Conservation (phyloP, 805 yeast species). For the Candida nonsorbophila region DNA sequence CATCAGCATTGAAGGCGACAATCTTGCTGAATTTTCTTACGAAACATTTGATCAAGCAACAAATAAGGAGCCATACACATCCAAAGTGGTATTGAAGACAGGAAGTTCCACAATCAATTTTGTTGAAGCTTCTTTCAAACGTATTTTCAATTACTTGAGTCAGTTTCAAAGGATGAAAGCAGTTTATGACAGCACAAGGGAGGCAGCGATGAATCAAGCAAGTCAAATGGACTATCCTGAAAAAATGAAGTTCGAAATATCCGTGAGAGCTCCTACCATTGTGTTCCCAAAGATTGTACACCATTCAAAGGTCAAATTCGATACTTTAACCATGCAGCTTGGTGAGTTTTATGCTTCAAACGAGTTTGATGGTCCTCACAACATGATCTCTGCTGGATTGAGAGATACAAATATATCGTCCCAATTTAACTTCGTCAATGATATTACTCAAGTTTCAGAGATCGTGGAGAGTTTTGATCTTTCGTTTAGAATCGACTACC, state of each 20-base stretch:
- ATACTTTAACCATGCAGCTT: conserved; percentile 62
- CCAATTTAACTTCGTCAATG: conserved; percentile 43
- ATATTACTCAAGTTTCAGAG: conserved; percentile 47
- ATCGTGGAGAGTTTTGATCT: conserved; percentile 65
- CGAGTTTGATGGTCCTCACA: conserved; percentile 41
- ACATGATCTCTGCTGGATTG: conserved; percentile 62
- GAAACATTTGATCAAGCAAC: conserved; percentile 66
- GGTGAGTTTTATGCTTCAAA: conserved; percentile 81
- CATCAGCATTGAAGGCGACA: conserved; percentile 74
- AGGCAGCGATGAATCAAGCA: conserved; percentile 82
- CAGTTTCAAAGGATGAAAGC: conserved; percentile 82
- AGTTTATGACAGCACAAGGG: conserved; percentile 84
- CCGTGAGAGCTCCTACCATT: conserved; percentile 76
- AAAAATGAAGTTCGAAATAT: conserved; percentile 65
- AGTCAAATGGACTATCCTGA: conserved; percentile 53
- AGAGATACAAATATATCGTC: conserved; percentile 69
- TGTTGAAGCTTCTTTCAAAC: conserved; percentile 73
- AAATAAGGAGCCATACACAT: conserved; percentile 45
- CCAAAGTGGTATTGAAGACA: conserved; percentile 57
- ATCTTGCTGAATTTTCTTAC: conserved; percentile 76
- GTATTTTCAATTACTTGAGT: conserved; percentile 60
- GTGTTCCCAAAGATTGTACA: conserved; percentile 52
- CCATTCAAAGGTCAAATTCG: conserved; percentile 31
- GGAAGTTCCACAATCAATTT: conserved; percentile 76
- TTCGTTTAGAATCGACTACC: conserved; percentile 52